Conservation (phyloP, 345 rosid species). For the Salix udensis region DNA sequence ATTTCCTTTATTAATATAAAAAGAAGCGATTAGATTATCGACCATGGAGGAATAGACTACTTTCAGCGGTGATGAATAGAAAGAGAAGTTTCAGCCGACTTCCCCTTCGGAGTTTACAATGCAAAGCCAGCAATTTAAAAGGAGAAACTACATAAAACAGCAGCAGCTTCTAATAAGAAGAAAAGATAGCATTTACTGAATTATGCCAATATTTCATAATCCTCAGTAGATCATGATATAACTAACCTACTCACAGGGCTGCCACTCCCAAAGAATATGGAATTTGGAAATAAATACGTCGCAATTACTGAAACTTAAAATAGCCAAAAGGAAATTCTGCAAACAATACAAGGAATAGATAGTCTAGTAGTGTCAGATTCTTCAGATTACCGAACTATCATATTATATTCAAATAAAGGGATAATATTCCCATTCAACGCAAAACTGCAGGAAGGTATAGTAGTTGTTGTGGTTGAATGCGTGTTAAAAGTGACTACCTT, state of each 20-base stretch:
- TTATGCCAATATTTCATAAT: too few relatives aligned
- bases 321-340: background rate
- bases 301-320: background rate
- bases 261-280: background rate
- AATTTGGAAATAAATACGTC: background rate
- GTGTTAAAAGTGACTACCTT: slow-evolving; percentile 16
- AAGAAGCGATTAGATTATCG: background rate
- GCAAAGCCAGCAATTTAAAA: too few relatives aligned
- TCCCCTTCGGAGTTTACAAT: too few relatives aligned
- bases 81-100: too few relatives aligned
- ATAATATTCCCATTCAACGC: background rate
- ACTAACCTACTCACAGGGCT: background rate
- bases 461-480: background rate
- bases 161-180: too few relatives aligned
- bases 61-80: too few relatives aligned
- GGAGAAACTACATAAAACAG: too few relatives aligned
- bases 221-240: too few relatives aligned
- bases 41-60: background rate
- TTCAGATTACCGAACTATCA: background rate
- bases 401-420: background rate
- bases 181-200: too few relatives aligned
- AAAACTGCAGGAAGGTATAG: background rate
- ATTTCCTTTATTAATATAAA: background rate
- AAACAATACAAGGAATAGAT: background rate
- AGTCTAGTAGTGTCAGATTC: background rate